These are phyloP conservation scores for Rhizoctonia solani DNA, from an alignment of 1,284 basidiomycete species.

Conservation along the genomic window DNA sequence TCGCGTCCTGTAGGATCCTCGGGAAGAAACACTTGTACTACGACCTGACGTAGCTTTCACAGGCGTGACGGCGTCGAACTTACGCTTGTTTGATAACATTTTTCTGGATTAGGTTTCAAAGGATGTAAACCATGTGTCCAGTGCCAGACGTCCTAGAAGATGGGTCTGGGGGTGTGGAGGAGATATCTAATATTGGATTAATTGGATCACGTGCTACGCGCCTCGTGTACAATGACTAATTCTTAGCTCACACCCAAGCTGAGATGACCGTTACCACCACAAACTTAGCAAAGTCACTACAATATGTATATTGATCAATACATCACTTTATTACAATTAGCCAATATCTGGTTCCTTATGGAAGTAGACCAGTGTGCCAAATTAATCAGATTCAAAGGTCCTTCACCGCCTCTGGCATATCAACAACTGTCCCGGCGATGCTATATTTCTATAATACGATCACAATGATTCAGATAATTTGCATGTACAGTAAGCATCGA, in stretches of 20 bases:
- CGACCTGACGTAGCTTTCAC: not conserved
- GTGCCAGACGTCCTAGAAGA: not conserved
- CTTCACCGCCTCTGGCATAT: conserved; percentile 31
- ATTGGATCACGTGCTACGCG: conserved; percentile 29
- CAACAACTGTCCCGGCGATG: conserved; percentile 19
- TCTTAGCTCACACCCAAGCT: not conserved
- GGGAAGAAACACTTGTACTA: conserved; percentile 7
- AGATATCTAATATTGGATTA: not conserved
- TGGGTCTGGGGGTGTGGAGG: not conserved
- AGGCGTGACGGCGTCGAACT: conserved; percentile 11
- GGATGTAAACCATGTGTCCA: not conserved
- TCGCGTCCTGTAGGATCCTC: conserved; percentile 9
- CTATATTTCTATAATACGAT: conserved; percentile 8
- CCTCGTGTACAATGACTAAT: not conserved
- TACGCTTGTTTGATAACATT: conserved; percentile 20
- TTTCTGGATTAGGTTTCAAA: not conserved
- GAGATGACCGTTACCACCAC: not conserved
- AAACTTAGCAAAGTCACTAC: not conserved
- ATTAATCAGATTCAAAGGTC: not conserved
- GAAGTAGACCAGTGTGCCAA: not conserved
- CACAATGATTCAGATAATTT: too few species aligned
- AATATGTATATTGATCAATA: not conserved
- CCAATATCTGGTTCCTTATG: not conserved
- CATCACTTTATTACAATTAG: not conserved
- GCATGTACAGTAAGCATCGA: too few species aligned